Evolutionary conservation across 345 rosid genomes (phyloP).

Genomic region (Pistacia atlantica): DNA sequence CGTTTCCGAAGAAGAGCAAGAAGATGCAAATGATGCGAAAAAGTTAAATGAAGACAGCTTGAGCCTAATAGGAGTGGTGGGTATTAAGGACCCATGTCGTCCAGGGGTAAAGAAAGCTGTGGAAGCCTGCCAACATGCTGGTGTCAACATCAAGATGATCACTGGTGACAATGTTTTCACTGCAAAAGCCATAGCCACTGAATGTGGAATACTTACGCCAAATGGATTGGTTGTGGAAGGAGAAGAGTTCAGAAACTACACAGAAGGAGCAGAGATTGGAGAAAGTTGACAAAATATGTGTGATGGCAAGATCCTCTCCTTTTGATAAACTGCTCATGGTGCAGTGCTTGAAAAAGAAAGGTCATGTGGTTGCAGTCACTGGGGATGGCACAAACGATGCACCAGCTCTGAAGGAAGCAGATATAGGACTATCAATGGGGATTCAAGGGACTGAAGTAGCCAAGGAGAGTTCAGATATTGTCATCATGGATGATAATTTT

Average conservation of each 20-base stretch:
- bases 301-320: conserved; percentile 85
- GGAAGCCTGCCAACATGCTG: too few relatives aligned
- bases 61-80: too few relatives aligned
- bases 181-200: too few relatives aligned
- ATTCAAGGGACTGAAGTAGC: conserved; percentile 82
- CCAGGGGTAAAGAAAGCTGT: too few relatives aligned
- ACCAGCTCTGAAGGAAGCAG: conserved; percentile 74
- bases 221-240: conserved; percentile 26
- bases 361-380: conserved; percentile 76
- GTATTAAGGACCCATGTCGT: too few relatives aligned
- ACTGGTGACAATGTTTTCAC: too few relatives aligned
- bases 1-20: conserved; percentile 23
- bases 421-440: conserved; percentile 80
- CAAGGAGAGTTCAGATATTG: conserved; percentile 79
- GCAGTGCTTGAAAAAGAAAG: conserved; percentile 63
- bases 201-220: too few relatives aligned
- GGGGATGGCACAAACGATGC: conserved; percentile 88
- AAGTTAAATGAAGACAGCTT: conserved; percentile 39
- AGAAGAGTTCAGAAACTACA: conserved; percentile 50
- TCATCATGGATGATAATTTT: conserved; percentile 74
- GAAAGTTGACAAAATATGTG: conserved; percentile 58
- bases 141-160: too few relatives aligned
- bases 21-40: conserved; percentile 16
- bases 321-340: conserved; percentile 81
- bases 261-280: conserved; percentile 41